Evolutionary conservation across 1,139 yeast species (phyloP).

Genomic region (Suhomyces bokatorum): DNA sequence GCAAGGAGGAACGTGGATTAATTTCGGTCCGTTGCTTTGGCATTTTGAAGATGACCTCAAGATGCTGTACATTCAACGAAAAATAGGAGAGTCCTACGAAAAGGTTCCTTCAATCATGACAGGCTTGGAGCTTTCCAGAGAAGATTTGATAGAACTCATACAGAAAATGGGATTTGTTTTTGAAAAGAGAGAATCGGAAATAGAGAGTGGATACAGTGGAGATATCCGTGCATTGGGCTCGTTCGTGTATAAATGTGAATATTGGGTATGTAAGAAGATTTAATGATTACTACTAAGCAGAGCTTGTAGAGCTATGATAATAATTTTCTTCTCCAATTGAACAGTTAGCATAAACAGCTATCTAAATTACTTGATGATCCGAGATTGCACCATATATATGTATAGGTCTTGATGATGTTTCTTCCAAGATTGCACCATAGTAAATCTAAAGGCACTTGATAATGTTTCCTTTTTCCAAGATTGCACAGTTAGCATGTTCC

Average conservation of each 20-base stretch:
- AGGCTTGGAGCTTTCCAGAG: conserved; percentile 66
- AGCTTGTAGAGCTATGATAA: neutral
- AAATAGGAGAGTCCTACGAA: conserved; percentile 27
- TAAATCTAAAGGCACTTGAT: no score
- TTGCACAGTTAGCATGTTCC: no score
- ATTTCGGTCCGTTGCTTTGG: conserved; percentile 86
- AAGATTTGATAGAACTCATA: conserved; percentile 55
- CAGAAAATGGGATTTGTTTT: conserved; percentile 56
- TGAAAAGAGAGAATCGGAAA: conserved; percentile 42
- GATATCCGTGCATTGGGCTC: conserved; percentile 56
- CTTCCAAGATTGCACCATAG: no score
- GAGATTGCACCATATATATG: no score
- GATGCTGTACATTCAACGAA: conserved; percentile 21
- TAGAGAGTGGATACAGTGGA: conserved; percentile 56
- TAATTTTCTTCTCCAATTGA: no score
- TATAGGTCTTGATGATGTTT: no score
- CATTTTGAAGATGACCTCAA: conserved; percentile 66
- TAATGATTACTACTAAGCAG: neutral
- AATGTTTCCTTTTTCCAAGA: no score
- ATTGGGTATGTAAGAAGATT: conserved; percentile 59
- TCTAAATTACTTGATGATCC: no score
- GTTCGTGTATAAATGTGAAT: conserved; percentile 66
- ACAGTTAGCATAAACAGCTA: no score
- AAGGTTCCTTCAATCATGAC: conserved; percentile 37
- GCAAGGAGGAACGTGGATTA: conserved; percentile 70